Base-by-base conservation (phyloP, 148 eudicot species). In the Rheum nobile region DNA sequence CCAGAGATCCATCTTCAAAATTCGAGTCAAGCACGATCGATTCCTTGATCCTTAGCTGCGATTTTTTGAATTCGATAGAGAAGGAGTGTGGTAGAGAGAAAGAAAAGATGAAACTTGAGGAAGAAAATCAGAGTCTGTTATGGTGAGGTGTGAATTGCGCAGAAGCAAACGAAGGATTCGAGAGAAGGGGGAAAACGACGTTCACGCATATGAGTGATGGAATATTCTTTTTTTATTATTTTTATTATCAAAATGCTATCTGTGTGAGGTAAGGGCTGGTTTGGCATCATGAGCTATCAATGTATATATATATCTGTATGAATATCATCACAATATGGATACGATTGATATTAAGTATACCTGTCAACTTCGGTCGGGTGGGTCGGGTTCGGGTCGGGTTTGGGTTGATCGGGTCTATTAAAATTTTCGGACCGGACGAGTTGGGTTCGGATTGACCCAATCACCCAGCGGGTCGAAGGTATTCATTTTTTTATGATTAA, bases 1-100 rank as follows among this genome's bases (percentile, higher is more conserved):
- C 81, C 89, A 87, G 42, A 87, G 89, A 91, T 89, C 91, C 97
- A 91, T 91, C 2, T 22, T 72, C 73, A 24, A 21, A 38, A 39
- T 39, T 71, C 24, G 50, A 46, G 73, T 71, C 31, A 41, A 34
- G 17, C 39, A 32, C 70, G 70, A 65, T 34, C 21, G 70, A 34
- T 7, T 34, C 32, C 9, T 34, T 17, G 70, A 65, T 65, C 70
- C 39, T 32, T 34, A 10, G 31, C 9, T 65, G 41, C 8, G 6
- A 61, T 7, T 41, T 32, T 61, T 13, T 4, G 70, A 32, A 65
- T 31, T 32, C 22, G 70, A 31, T 65, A 14, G 5, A n/a, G n/a
- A n/a, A 14, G 69, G n/a, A 16, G 39, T 8, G 65, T 26, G 0
- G 6, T 4, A 9, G 65, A 14, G 38, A 1, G 70, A 11, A 9